Conservation (phyloP, 1,139 yeast species). For the Saccharomycopsis hybrid region DNA sequence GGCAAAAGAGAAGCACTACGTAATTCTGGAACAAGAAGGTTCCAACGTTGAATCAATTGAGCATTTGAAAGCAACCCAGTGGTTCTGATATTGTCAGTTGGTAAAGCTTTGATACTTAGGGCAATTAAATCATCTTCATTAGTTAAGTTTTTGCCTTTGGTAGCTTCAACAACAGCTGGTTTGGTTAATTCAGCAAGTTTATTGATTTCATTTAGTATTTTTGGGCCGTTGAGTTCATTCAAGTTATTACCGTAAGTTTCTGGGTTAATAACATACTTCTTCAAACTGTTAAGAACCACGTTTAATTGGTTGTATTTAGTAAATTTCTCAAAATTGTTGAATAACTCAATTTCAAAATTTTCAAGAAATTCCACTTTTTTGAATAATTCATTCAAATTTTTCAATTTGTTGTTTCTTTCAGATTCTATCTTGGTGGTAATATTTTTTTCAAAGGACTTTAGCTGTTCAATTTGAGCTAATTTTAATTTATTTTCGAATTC, state of each 20-base stretch:
- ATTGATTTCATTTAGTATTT: conserved; percentile 31
- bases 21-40: conserved; percentile 74
- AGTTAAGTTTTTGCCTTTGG: conserved; percentile 36
- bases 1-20: conserved; percentile 86
- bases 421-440: conserved; percentile 59
- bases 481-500: conserved; percentile 76
- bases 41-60: conserved; percentile 72
- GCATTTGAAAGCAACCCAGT: conserved; percentile 53
- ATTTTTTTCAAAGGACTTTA: conserved; percentile 62
- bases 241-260: conserved; percentile 28
- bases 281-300: conserved; percentile 44
- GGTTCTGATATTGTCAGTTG: conserved; percentile 42
- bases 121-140: conserved; percentile 36
- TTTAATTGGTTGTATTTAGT: conserved; percentile 53
- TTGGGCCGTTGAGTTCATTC: conserved; percentile 30
- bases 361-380: conserved; percentile 54
- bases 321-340: conserved; percentile 49
- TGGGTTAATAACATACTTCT: conserved; percentile 29
- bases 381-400: conserved; percentile 57
- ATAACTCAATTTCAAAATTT: conserved; percentile 49
- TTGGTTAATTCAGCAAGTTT: conserved; percentile 30
- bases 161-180: conserved; percentile 44
- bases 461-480: conserved; percentile 64
- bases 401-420: conserved; percentile 79
- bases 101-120: conserved; percentile 34